Base-by-base conservation (phyloP, 2,329 filamentous ascomycete genomes). In the Sporothrix sp. region DNA sequence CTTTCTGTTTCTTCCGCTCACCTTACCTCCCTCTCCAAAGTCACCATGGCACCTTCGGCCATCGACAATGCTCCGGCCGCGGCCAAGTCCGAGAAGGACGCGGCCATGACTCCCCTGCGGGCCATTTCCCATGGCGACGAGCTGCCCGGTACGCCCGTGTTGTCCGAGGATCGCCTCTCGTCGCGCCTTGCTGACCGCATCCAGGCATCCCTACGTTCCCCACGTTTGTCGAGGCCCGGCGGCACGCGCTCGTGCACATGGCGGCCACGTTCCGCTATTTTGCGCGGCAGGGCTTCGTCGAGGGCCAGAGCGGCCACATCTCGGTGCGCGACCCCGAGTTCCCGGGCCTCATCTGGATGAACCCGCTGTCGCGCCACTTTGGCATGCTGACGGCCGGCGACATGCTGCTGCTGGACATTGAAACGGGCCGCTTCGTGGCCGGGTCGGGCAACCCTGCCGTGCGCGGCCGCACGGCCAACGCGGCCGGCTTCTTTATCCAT, bases 401-500 rank as follows among this genome's bases (percentile, higher is more conserved):
- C 63, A 81, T 87, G 76, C 74, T 87, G 45, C 74, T 81, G 38
- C 68, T 85, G 5, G 74, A 84, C 55, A 69, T 72, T 52, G 61
- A 61, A 40, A 64, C 67, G 10, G 83, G 82, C n/a, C 73, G 75
- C 14, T 72, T 82, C 9, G 73, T 84, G 5, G 81, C 79, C 14
- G 82, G 82, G 1, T 82, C 83, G 59, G 71, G 48, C 52, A 65
- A 72, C 65, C 54, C 52, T 16, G 28, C 76, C 0, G 58, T 57
- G 11, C 54, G 53, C 8, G 45, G 38, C 37, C 54, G 59, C 21
- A 62, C 82, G 2, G 74, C 75, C 42, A 87, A 87, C 62, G 75
- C 77, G 3, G 81, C 83, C 0, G 84, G 83, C 6, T 86, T 83
- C 61, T 67, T 80, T 55, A 87, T 88, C 57, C 84, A 87, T 65